Base-by-base conservation (phyloP, 768 basidiomycete genomes). In the Auriscalpium microsporum region DNA sequence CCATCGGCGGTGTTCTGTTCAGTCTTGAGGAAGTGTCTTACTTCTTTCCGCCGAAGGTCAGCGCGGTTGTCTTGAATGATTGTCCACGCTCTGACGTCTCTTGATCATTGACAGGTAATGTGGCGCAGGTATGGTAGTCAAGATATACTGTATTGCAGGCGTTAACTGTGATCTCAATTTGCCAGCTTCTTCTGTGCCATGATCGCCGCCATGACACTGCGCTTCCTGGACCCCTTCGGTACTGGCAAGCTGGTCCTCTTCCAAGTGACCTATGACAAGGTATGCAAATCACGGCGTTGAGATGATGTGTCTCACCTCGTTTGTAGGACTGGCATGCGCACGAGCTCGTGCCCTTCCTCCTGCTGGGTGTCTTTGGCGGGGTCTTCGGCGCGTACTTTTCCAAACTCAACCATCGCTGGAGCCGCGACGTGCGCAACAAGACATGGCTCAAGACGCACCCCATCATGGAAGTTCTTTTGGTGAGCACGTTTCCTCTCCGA, bases 11-110 rank as follows among this genome's bases (percentile, higher is more conserved):
- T 11, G 92, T 90, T 1, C 67, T 95, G 51, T 95, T 95, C 69
- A 91, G 91, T 60, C 71, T 97, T 61, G 95, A 98, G 69, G 95
- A 98, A 68, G 94, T 95, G 7, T 90, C 88, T 4, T 95, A 95
- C 68, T 98, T 90, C 71, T 98, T 97, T 68, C 96, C 95, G 11
- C 87, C 94, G 0, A 96, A 96, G 76, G 88, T 84, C 55, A 4
- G 62, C 36, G 3, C 35, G 23, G 35, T 4, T 17, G 14, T 33
- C 11, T 47, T 37, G 46, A 21, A 44, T 14, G 11, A 9, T 9
- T 46, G 38, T 50, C 36, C 53, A 45, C 2, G 28, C 28, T 28
- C 28, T 28, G 28, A 28, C 28, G 28, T 28, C 28, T 28, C 28
- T 28, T 28, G 28, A 28, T 28, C 28, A 14, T 21, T 13, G 38